phyloP scores from a whole-genome alignment of 75 land plant species.

The Pinus albicaulis region DNA sequence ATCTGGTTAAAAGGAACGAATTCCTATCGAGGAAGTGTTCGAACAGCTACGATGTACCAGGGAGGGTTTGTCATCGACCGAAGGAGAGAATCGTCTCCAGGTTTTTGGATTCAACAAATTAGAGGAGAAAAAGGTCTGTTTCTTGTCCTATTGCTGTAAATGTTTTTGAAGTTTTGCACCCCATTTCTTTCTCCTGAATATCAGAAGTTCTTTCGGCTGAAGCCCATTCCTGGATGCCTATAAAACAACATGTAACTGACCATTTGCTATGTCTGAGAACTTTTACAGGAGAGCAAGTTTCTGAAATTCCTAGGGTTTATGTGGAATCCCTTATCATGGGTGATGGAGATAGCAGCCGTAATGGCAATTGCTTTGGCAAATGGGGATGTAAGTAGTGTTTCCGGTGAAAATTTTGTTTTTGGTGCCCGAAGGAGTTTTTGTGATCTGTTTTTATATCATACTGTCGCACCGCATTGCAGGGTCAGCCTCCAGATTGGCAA shows the following conservation, averaged over 20 bases:
- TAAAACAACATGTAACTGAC: neutral
- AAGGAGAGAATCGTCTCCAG: conserved; percentile 64
- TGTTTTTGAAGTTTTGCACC: neutral
- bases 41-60: conserved; percentile 81
- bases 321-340: conserved; percentile 94
- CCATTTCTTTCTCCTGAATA: neutral
- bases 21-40: conserved; percentile 91
- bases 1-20: conserved; percentile 45
- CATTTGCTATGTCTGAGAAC: neutral
- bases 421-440: neutral
- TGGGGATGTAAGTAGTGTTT: conserved; percentile 22
- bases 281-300: conserved; percentile 65
- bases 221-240: neutral
- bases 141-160: neutral
- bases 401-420: neutral
- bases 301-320: conserved; percentile 81
- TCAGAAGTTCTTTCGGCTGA: neutral
- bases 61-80: conserved; percentile 59
- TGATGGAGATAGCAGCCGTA: conserved; percentile 80
- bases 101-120: conserved; percentile 91
- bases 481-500: conserved; percentile 80
- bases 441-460: neutral
- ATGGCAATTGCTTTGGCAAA: conserved; percentile 85
- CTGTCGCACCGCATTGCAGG: conserved; percentile 5
- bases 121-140: conserved; percentile 79